These are phyloP conservation scores for Solanum paucissectum DNA, from an alignment of 257 asterid species.

Conservation along the genomic window DNA sequence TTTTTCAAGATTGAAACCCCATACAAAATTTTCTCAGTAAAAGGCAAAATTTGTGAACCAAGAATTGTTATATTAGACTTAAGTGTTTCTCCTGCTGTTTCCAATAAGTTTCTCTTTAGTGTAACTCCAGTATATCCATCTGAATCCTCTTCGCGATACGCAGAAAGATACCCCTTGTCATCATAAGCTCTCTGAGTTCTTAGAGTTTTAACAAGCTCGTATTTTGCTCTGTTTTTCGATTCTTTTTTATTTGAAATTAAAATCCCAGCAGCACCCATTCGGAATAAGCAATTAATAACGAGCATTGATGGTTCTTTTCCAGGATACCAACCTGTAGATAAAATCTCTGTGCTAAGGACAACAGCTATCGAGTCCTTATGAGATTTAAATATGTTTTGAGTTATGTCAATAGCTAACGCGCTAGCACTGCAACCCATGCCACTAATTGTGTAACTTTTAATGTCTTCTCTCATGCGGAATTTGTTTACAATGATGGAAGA, in stretches of 20 bases:
- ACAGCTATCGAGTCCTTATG: conserved; percentile 32
- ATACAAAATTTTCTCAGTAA: conserved; percentile 37
- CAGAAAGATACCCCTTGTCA: conserved; percentile 47
- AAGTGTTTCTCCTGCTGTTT: conserved; percentile 65
- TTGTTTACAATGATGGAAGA: conserved; percentile 41
- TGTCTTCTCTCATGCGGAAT: conserved; percentile 47
- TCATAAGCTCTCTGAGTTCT: conserved; percentile 67
- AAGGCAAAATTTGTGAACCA: conserved; percentile 48
- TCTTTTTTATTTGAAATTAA: conserved; percentile 38
- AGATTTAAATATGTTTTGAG: conserved; percentile 29
- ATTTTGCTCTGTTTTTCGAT: conserved; percentile 32
- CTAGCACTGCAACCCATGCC: conserved; percentile 98
- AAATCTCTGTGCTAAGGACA: conserved; percentile 63
- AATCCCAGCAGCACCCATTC: conserved; percentile 78
- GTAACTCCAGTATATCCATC: conserved; percentile 64
- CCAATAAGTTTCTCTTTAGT: conserved; percentile 43
- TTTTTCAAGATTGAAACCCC: conserved; percentile 26
- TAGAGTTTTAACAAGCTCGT: conserved; percentile 35
- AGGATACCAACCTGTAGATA: conserved; percentile 81
- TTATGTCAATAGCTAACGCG: conserved; percentile 63
- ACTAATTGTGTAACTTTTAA: conserved; percentile 47
- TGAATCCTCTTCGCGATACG: conserved; percentile 66
- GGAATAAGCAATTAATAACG: conserved; percentile 62
- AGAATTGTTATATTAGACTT: conserved; percentile 40
- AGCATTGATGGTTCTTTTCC: conserved; percentile 55